Percentiles rank a stretch among this genome's conserved stretches.
Conservation (phyloP, 495 filamentous ascomycete genomes). For the Penicillium arizonense region DNA sequence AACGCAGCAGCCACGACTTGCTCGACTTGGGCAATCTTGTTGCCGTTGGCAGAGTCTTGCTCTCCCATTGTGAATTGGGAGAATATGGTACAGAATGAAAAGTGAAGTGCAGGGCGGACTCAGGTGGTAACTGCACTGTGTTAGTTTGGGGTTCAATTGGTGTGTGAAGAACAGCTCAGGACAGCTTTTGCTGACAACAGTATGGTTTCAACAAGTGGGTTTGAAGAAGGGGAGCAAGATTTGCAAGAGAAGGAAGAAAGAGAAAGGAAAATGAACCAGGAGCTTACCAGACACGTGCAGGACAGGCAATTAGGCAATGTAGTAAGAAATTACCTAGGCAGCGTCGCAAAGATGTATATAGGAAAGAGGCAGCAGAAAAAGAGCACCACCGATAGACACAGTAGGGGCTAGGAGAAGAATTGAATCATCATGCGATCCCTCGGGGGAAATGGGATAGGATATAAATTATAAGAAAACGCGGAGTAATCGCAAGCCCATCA, state of each 20-base stretch:
- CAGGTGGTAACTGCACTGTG: background rate
- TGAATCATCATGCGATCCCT: slow-evolving; percentile 6
- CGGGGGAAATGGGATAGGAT: slow-evolving; percentile 15
- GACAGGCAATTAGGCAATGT: background rate
- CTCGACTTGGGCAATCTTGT: slow-evolving; percentile 47
- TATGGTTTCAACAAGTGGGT: too few relatives aligned
- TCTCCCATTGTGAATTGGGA: slow-evolving; percentile 25
- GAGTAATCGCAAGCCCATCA: slow-evolving; percentile 9
- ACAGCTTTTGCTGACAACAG: too few relatives aligned
- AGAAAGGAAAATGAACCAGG: too few relatives aligned
- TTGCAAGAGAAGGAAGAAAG: too few relatives aligned
- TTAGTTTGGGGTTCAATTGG: background rate
- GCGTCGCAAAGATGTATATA: background rate
- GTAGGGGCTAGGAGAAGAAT: slow-evolving; percentile 1
- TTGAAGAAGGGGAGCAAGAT: too few relatives aligned
- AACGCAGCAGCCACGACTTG: slow-evolving; percentile 57
- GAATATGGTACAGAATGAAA: slow-evolving; percentile 1
- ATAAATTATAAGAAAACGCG: slow-evolving; percentile 10
- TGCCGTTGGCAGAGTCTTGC: slow-evolving; percentile 18
- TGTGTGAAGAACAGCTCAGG: background rate
- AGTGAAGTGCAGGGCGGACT: background rate
- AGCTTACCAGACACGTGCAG: background rate
- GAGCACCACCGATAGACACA: background rate
- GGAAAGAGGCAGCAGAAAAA: background rate
- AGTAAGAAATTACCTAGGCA: background rate